phyloP scores from a whole-genome alignment of 2,329 filamentous ascomycete species.

The Hymenoscyphus infarciens region DNA sequence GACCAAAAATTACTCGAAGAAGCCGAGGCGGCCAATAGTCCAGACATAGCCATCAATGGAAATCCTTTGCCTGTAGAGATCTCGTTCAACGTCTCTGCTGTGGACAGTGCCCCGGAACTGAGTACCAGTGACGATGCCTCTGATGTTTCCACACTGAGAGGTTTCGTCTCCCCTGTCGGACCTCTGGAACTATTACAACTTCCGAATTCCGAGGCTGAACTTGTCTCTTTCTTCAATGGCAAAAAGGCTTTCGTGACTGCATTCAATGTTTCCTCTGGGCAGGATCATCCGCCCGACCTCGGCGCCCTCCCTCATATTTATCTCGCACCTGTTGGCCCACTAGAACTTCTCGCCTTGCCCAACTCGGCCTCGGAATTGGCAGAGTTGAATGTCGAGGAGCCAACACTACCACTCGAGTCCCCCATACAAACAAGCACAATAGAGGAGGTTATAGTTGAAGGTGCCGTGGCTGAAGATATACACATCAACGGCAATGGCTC shows the following conservation, averaged over 20 bases:
- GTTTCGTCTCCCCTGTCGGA: slow-evolving; percentile 22
- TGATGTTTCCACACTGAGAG: not conserved
- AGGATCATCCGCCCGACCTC: not conserved
- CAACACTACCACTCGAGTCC: not conserved
- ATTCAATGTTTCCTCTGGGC: not conserved
- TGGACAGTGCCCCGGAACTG: slow-evolving; percentile 8
- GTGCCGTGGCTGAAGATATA: slow-evolving; percentile 1
- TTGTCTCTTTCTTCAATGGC: slow-evolving; percentile 18
- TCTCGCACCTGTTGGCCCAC: slow-evolving; percentile 28
- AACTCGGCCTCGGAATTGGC: slow-evolving; percentile 36
- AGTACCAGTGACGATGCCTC: slow-evolving; percentile 8
- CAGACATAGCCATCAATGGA: slow-evolving; percentile 12
- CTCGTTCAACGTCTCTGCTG: slow-evolving; percentile 5
- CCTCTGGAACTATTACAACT: slow-evolving; percentile 45
- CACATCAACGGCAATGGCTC: slow-evolving; percentile 4
- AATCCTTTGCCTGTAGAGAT: slow-evolving; percentile 11
- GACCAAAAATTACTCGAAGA: slow-evolving; percentile 64
- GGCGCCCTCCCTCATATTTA: slow-evolving; percentile 2
- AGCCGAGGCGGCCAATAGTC: slow-evolving; percentile 20
- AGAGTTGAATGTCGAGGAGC: not conserved
- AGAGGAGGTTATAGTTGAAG: not conserved
- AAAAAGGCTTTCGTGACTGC: not conserved
- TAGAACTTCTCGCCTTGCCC: slow-evolving; percentile 51
- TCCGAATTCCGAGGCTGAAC: slow-evolving; percentile 50
- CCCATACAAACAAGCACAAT: not conserved